These are phyloP conservation scores for Clitocybe nebularis DNA, from an alignment of 1,284 basidiomycete species.

Conservation along the genomic window DNA sequence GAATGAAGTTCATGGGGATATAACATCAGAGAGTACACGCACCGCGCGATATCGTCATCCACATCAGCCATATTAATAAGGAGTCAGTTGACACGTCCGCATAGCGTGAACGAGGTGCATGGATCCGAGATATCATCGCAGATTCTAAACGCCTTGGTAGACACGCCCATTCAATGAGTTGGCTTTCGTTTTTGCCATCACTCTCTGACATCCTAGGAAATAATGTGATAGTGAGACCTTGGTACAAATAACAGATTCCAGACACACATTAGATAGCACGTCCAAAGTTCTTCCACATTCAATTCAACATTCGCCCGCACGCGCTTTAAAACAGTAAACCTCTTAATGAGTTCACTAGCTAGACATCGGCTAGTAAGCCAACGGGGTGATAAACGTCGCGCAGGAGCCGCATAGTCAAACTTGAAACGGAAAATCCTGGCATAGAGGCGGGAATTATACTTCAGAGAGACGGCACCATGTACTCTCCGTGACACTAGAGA, in stretches of 20 bases:
- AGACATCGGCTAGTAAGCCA: conserved; percentile 35
- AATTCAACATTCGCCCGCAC: conserved; percentile 27
- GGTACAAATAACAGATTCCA: background rate
- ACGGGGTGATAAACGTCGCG: conserved; percentile 44
- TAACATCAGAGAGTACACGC: conserved; percentile 10
- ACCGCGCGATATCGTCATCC: conserved; percentile 50
- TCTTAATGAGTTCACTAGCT: conserved; percentile 35
- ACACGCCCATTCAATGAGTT: conserved; percentile 41
- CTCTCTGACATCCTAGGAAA: conserved; percentile 53
- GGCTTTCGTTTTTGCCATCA: conserved; percentile 60
- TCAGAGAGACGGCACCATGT: conserved; percentile 31
- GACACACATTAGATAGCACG: conserved; percentile 54
- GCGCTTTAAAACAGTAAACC: conserved; percentile 32
- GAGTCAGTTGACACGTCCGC: conserved; percentile 30
- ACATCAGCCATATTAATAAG: conserved; percentile 54
- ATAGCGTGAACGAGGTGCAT: conserved; percentile 21
- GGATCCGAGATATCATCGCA: conserved; percentile 17
- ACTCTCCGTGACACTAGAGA: conserved; percentile 47
- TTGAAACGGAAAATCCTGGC: conserved; percentile 55
- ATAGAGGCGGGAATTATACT: conserved; percentile 48
- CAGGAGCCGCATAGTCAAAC: conserved; percentile 57
- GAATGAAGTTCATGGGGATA: background rate
- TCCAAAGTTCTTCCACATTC: conserved; percentile 46
- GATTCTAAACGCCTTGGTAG: conserved; percentile 21
- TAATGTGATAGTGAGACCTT: background rate